Evolutionary conservation across 352 stramenopile species (phyloP).

Genomic region (Globisporangium parvum): DNA sequence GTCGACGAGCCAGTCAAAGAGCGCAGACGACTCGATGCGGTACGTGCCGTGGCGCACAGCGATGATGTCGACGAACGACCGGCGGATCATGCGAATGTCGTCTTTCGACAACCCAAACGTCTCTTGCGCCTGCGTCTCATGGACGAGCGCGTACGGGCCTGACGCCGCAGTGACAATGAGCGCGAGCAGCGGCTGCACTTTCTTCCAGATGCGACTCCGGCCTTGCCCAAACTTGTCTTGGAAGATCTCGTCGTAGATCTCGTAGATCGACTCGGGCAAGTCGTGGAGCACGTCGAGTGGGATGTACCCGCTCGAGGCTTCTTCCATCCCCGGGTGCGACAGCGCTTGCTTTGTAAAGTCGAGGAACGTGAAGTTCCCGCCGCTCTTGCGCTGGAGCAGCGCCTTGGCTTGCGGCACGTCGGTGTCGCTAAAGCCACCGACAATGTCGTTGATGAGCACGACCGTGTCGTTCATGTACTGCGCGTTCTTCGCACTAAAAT

Average conservation of each 20-base stretch:
- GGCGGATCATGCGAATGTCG: slow-evolving; percentile 63
- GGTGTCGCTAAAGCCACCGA: slow-evolving; percentile 34
- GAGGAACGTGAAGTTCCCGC: slow-evolving; percentile 72
- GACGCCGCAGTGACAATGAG: slow-evolving; percentile 63
- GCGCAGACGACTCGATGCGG: slow-evolving; percentile 58
- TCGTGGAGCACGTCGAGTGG: slow-evolving; percentile 62
- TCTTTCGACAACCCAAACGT: slow-evolving; percentile 47
- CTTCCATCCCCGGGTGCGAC: slow-evolving; percentile 60
- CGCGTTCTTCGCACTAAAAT: slow-evolving; percentile 65
- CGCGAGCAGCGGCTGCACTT: slow-evolving; percentile 64
- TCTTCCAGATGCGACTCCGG: slow-evolving; percentile 67
- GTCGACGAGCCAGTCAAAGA: slow-evolving; percentile 70
- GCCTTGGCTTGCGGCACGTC: slow-evolving; percentile 38
- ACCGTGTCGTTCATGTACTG: slow-evolving; percentile 51
- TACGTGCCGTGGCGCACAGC: slow-evolving; percentile 55
- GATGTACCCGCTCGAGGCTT: slow-evolving; percentile 27
- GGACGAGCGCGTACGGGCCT: slow-evolving; percentile 67
- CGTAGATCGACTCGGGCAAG: slow-evolving; percentile 69
- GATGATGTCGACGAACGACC: slow-evolving; percentile 74
- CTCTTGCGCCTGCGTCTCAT: slow-evolving; percentile 57
- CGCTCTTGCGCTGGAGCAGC: slow-evolving; percentile 62
- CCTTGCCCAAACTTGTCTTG: slow-evolving; percentile 84
- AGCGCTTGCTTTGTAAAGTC: slow-evolving; percentile 78
- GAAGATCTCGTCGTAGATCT: slow-evolving; percentile 84
- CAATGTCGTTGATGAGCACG: slow-evolving; percentile 53